Evolutionary conservation across 352 stramenopile genomes (phyloP), one percentile per base, ranked within the genome.

Genomic region (Phytophthora ramorum): DNA sequence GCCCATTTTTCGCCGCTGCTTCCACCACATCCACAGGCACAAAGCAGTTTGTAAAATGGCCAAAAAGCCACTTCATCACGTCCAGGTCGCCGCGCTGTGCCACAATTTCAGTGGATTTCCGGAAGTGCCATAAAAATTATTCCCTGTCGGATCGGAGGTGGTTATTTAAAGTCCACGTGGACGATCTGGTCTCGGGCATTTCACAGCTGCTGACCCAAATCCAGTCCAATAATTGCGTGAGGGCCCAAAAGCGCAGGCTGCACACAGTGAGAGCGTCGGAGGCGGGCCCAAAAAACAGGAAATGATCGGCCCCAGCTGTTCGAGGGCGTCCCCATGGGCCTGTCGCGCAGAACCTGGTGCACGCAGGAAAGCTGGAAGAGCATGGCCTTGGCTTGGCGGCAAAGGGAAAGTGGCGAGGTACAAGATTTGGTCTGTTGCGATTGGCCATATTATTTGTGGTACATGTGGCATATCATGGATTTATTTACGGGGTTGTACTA

Each of bases 11-110:
- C 8, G 37, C 32, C 1, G 49, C 46, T 6, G 16, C 46, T 40
- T 53, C 46, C 26, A 53, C 46, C 46, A 53, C 46, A 20, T 53
- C 26, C 24, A 53, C 46, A 8, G 46, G 46, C 46, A 53, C 46
- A 17, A 53, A 53, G n/a, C 26, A 38, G 26, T 19, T 17, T 30
- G 24, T 38, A 14, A 41, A 53, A 40, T 53, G 46, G 46, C 16
- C 22, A 32, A 50, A 50, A 22, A 37, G 44, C 22, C 44, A 50
- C 22, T 34, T 34, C 12, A 41, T 7, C 12, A 19, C 12, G 4
- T 41, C 35, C 35, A 41, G 12, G 17, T 41, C 35, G 48, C 49
- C 14, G 10, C 49, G 13, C 22, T 43, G 10, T 37, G 19, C 37
- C 14, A 37, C 30, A 22, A 43, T 12, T 30, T 35, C 19, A 0